Conservation (phyloP, 1,139 yeast species). For the Yamadazyma membranifaciens region DNA sequence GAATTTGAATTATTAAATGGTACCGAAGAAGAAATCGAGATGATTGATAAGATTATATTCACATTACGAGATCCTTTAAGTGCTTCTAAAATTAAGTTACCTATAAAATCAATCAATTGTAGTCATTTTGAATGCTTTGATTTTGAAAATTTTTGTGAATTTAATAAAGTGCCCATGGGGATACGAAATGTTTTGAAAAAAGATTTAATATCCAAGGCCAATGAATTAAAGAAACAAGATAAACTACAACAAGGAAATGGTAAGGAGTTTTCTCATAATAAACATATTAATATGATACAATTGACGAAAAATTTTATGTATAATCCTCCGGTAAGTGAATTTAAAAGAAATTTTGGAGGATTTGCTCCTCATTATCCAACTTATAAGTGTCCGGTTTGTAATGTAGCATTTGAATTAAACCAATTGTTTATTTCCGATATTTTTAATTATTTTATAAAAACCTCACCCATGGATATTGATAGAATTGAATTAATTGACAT, state of each 20-base stretch:
- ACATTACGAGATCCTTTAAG: conserved; percentile 33
- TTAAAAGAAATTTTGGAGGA: conserved; percentile 9
- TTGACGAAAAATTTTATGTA: conserved; percentile 13
- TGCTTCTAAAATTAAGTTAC: conserved; percentile 38
- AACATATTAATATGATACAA: conserved; percentile 5
- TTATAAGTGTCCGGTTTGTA: conserved; percentile 45
- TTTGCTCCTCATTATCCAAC: conserved; percentile 15
- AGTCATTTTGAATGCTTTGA: conserved; percentile 49
- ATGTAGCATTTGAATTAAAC: conserved; percentile 30
- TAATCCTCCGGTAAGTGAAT: conserved; percentile 11
- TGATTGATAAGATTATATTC: conserved; percentile 29
- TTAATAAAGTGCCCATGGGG: conserved; percentile 35
- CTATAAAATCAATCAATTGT: conserved; percentile 39
- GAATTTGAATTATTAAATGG: conserved; percentile 22
- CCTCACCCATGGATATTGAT: conserved; percentile 34
- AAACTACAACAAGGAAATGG: conserved; percentile 4
- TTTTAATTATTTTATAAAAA: conserved; percentile 42
- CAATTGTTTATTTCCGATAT: conserved; percentile 41
- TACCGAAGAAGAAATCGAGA: conserved; percentile 23
- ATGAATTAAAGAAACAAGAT: conserved; percentile 23
- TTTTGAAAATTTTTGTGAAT: conserved; percentile 41
- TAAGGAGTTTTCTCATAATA: conserved; percentile 1
- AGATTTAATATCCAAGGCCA: conserved; percentile 26
- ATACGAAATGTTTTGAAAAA: conserved; percentile 26
- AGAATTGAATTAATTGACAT: conserved; percentile 38